Base-by-base conservation (phyloP, 2,329 filamentous ascomycete species). In the Colletotrichum costaricense region DNA sequence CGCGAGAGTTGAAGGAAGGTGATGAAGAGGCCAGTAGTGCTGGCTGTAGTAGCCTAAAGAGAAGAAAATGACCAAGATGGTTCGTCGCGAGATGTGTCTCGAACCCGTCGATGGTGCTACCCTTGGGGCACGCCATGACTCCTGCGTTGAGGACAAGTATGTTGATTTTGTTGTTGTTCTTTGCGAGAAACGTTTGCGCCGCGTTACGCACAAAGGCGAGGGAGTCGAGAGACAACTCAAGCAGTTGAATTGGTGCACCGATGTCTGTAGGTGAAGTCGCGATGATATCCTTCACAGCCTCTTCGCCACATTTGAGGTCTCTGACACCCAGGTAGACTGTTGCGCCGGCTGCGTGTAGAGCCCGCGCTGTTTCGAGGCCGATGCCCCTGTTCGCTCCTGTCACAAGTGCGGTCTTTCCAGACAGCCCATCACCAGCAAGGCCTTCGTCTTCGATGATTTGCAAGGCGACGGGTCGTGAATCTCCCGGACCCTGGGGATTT, bases 51-150 rank as follows among this genome's bases (percentile, higher is more conserved):
- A 88, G 82, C n/a, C 87, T 81, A 75, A 88, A 86, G 24, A 90
- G 81, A 0, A 90, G 82, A 79, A 90, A 90, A 74, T 89, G 86
- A 7, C 80, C 83, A 0, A 91, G 78, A 75, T 90, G 84, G 76
- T 90, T 90, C 2, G 83, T 86, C 49, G 83, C 88, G 67, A 90
- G 86, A 68, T 90, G 88, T 0, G 78, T 77, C 75, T 79, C 79
- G 16, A 76, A 75, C 0, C 79, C 79, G 26, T 78, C 76, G 12
- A 73, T 52, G 11, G 76, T 77, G 12, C 67, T 30, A 16, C 73
- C 46, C 9, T 72, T 57, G 1, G 81, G 78, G 4, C 76, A 60
- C 0, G 77, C 81, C 80, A 86, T 84, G 54, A 85, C 79, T 0
- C 86, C 86, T 0, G 84, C 85, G 68, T 86, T 87, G 52, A 81